Evolutionary conservation across 176 grass and related monocot species (phyloP), one percentile per base, ranked within the genome.

Genomic region (Paspalum notatum): DNA sequence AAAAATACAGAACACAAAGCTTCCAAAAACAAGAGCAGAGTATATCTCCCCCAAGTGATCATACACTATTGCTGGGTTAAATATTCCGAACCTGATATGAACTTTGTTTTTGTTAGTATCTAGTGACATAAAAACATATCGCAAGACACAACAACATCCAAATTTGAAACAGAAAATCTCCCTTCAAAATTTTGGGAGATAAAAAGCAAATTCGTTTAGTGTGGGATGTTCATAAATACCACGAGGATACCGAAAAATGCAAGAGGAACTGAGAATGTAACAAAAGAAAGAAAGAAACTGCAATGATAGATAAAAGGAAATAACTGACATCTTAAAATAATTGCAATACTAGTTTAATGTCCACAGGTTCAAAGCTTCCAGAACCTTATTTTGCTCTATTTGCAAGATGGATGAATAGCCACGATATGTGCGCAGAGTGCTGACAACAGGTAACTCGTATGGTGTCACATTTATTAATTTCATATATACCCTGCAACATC

Each of bases 41-140:
- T 78, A 99, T 58, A 99, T 99, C 80, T 99, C 97, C 41, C 97
- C 97, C 76, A 99, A 75, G 77, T 99, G 93, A 41, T 96, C 97
- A 82, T 99, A 99, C 8, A 99, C 97, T 70, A 93, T 85, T 10
- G 89, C 87, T 80, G 97, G 97, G 81, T 96, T 85, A 78, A 99
- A 93, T 62, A 91, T 81, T 78, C 82, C 93, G 80, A 91, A 99
- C 97, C 97, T 99, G 62, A 61, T 4, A 66, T 2, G 57, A 1
- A 72, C 20, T 24, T 53, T 46, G 9, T 8, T 68, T 59, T 47
- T 73, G 45, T 90, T 80, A 90, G 25, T 62, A 13, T 81, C 1
- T 47, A 2, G 15, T 65, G 10, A 43, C 7, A 57, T n/a, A 68
- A 89, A 41, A 43, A 45, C 21, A 66, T 16, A 85, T 8, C 20